Conservation (phyloP, 805 yeast genomes). For the Teunomyces lycoperdinae region DNA sequence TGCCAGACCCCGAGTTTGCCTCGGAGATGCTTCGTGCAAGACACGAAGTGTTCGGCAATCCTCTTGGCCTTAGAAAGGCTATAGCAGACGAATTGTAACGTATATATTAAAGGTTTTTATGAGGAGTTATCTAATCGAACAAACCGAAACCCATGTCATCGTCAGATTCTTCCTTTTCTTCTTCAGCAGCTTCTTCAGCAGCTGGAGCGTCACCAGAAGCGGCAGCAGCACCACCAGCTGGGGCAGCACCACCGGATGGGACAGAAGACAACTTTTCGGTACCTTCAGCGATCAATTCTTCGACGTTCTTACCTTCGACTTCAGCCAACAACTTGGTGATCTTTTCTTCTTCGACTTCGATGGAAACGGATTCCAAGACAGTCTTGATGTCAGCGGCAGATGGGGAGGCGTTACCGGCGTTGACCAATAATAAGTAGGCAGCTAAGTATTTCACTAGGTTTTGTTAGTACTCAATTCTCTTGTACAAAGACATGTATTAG, state of each 20-base stretch:
- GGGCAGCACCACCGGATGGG: constrained; percentile 33
- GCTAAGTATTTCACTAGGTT: constrained; percentile 43
- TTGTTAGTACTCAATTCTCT: constrained; percentile 20
- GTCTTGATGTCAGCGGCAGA: constrained; percentile 40
- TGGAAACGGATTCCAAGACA: constrained; percentile 40
- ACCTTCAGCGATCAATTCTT: constrained; percentile 37
- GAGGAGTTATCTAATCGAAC: constrained; percentile 23
- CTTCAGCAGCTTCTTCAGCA: constrained; percentile 25
- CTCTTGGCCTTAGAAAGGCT: constrained; percentile 63
- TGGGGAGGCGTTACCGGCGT: constrained; percentile 46
- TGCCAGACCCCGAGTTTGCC: constrained; percentile 38
- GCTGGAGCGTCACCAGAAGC: constrained; percentile 24
- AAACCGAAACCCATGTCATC: constrained; percentile 33
- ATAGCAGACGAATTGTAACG: constrained; percentile 47
- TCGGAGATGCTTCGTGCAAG: constrained; percentile 40
- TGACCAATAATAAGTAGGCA: constrained; percentile 46
- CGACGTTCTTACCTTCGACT: constrained; percentile 34
- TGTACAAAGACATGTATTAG: background rate
- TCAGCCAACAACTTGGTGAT: constrained; percentile 33
- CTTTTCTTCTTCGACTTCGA: constrained; percentile 35
- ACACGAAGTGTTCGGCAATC: constrained; percentile 76
- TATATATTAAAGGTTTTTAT: constrained; percentile 3
- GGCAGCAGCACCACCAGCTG: constrained; percentile 25
- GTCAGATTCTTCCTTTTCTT: constrained; percentile 24
- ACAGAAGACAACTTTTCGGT: constrained; percentile 35